A percentile compares a stretch with the other conserved stretches of the same genome.
phyloP scores from a whole-genome alignment of 148 eudicot genomes.

The Persicaria maculosa region DNA sequence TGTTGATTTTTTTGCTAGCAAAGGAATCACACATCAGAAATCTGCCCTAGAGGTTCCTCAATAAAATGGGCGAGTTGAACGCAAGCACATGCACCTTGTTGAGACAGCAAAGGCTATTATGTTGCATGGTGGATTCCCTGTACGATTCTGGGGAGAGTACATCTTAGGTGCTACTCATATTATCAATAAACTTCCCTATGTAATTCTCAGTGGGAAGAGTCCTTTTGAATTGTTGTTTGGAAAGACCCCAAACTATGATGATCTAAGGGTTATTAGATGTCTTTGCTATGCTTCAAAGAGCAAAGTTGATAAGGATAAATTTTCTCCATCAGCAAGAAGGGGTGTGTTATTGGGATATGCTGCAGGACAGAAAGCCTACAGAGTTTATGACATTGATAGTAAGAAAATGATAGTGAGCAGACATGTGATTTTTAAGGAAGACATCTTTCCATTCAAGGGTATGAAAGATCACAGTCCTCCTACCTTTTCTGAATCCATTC shows the following conservation, averaged over 20 bases:
- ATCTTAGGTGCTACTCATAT: background rate
- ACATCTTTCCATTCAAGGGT: too few relatives aligned
- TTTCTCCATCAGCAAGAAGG: background rate
- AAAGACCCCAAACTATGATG: background rate
- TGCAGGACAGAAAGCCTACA: background rate
- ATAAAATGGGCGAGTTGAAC: conserved; percentile 6
- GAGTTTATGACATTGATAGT: background rate
- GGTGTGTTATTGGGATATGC: conserved; percentile 6
- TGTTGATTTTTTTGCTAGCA: background rate
- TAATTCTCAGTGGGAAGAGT: background rate
- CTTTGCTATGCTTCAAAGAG: background rate
- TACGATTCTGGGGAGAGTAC: too few relatives aligned
- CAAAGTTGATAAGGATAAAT: background rate
- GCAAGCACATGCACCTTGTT: background rate
- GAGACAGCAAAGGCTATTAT: background rate
- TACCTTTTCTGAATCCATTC: too few relatives aligned
- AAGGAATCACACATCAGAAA: background rate
- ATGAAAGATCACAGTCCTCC: too few relatives aligned
- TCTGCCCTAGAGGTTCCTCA: background rate
- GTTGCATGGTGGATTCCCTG: background rate
- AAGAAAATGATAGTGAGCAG: background rate
- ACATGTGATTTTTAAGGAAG: too few relatives aligned
- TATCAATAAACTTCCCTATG: background rate
- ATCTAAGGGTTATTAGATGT: background rate
- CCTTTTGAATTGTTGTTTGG: background rate